Percentiles rank a stretch among this genome's conserved stretches.
Evolutionary conservation across 306 rosid species (phyloP).

Genomic region (Malus sieversii): DNA sequence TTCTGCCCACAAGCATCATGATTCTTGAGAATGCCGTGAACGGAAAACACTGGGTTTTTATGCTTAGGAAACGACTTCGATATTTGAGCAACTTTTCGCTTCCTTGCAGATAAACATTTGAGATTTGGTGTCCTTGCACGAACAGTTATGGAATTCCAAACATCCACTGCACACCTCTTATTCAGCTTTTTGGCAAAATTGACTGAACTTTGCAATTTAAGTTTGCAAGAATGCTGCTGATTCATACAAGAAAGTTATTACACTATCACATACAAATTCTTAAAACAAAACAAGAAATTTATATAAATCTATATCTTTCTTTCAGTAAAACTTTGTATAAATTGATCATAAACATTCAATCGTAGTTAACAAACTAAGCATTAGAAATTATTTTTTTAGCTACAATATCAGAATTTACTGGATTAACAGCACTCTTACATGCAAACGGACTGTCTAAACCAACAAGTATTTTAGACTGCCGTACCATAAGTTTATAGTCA

Average conservation of each 20-base stretch:
- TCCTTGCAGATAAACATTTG: constrained; percentile 35
- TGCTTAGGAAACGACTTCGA: constrained; percentile 26
- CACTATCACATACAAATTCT: not conserved
- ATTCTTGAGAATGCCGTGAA: constrained; percentile 51
- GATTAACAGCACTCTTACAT: not conserved
- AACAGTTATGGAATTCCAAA: constrained; percentile 29
- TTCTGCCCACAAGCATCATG: constrained; percentile 36
- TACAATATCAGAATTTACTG: not conserved
- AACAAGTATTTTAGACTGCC: not conserved
- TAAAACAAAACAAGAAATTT: constrained; percentile 4
- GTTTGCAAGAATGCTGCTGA: constrained; percentile 46
- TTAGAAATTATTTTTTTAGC: not conserved
- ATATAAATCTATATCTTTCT: not conserved
- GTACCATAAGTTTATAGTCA: not conserved
- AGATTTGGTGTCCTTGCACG: constrained; percentile 36
- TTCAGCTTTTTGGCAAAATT: constrained; percentile 37
- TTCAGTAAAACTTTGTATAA: not conserved
- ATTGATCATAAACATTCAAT: not conserved
- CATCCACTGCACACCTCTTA: constrained; percentile 9
- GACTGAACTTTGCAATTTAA: constrained; percentile 32
- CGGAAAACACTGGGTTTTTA: constrained; percentile 31
- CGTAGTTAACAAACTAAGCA: not conserved
- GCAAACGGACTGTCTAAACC: not conserved
- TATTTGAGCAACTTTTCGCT: constrained; percentile 24
- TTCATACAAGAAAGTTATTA: constrained; percentile 18